Percentiles rank a stretch among this genome's conserved stretches.
Conservation (phyloP, 179 eudicot species). For the Gypsophila paniculata region DNA sequence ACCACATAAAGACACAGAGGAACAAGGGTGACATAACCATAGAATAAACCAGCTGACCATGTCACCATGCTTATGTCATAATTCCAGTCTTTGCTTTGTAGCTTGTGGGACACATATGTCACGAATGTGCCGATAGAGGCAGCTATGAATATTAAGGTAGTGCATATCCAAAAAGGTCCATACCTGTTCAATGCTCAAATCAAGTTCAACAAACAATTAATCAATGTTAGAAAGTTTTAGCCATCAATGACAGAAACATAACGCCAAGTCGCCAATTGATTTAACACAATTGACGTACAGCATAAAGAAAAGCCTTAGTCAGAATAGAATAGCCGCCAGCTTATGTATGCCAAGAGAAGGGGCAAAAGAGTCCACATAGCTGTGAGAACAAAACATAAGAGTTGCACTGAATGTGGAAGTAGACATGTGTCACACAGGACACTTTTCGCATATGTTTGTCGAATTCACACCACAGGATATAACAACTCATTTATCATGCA, state of each 20-base stretch:
- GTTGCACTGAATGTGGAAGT: neutral
- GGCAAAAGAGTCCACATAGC: neutral
- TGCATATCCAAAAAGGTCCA: constrained; percentile 98
- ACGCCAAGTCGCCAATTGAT: neutral
- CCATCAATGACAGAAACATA: neutral
- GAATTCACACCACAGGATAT: neutral
- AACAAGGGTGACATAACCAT: constrained; percentile 81
- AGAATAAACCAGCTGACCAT: constrained; percentile 97
- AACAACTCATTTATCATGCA: neutral
- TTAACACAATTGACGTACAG: neutral
- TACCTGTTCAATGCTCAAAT: constrained; percentile 46
- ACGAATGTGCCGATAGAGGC: constrained; percentile 92
- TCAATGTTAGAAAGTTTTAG: neutral
- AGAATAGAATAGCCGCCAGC: neutral
- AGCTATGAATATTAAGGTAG: constrained; percentile 88
- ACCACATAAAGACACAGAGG: constrained; percentile 71
- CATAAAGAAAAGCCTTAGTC: neutral
- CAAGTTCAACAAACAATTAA: constrained; percentile 12
- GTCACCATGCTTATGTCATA: constrained; percentile 89
- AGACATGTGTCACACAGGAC: neutral
- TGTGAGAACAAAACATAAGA: neutral
- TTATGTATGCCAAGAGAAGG: neutral
- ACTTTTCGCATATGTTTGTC: neutral
- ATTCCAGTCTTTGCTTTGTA: constrained; percentile 72
- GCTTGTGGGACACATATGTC: constrained; percentile 78